phyloP scores from a whole-genome alignment of 805 yeast genomes.

The Cyberlindnera bimundalis region DNA sequence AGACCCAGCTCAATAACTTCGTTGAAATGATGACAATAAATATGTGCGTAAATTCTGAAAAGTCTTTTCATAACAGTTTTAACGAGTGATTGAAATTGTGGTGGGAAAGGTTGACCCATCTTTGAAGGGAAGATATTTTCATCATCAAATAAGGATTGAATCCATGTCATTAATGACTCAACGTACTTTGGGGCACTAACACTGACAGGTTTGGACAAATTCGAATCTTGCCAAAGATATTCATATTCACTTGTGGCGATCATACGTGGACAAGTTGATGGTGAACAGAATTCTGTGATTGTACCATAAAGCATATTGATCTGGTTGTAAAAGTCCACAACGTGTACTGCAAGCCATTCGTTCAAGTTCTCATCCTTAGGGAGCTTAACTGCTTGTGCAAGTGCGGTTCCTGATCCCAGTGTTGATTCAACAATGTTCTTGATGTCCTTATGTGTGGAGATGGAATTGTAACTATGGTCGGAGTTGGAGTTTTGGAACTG shows the following conservation, averaged over 20 bases:
- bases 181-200: constrained; percentile 95
- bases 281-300: constrained; percentile 94
- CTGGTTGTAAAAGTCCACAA: constrained; percentile 96
- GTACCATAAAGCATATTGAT: constrained; percentile 95
- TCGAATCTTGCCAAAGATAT: constrained; percentile 91
- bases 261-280: constrained; percentile 93
- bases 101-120: constrained; percentile 88
- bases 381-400: constrained; percentile 87
- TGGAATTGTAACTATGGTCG: constrained; percentile 31
- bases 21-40: constrained; percentile 96
- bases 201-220: constrained; percentile 68
- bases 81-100: constrained; percentile 72
- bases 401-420: constrained; percentile 84
- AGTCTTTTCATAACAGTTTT: constrained; percentile 87
- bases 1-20: constrained; percentile 89
- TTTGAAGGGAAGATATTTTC: constrained; percentile 87
- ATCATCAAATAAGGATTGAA: constrained; percentile 87
- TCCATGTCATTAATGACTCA: constrained; percentile 92
- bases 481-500: constrained; percentile 2
- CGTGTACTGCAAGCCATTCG: constrained; percentile 97
- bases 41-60: constrained; percentile 94
- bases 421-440: constrained; percentile 93
- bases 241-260: constrained; percentile 97
- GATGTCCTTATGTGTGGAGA: constrained; percentile 64
- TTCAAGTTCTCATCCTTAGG: constrained; percentile 89